A percentile compares a stretch with the other conserved stretches of the same genome.
These are phyloP conservation scores for Colletotrichum lupini DNA, from an alignment of 2,329 filamentous ascomycete species.

Conservation along the genomic window DNA sequence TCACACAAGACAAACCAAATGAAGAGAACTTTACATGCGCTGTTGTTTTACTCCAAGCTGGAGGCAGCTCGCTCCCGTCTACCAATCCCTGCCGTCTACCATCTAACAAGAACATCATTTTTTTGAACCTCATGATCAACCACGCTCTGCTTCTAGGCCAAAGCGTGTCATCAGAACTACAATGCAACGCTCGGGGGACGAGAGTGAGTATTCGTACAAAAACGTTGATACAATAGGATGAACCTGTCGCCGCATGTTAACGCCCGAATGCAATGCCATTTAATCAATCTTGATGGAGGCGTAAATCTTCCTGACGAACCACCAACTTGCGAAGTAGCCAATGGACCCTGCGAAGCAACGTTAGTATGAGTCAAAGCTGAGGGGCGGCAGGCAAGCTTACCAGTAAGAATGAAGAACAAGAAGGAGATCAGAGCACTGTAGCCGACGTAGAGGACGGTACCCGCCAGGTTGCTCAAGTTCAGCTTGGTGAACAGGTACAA, in stretches of 20 bases:
- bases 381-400: slow-evolving; percentile 66
- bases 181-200: neutral
- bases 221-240: slow-evolving; percentile 24
- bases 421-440: slow-evolving; percentile 92
- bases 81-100: slow-evolving; percentile 21
- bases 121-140: slow-evolving; percentile 2
- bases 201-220: slow-evolving; percentile 16
- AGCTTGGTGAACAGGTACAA: slow-evolving; percentile 92
- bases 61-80: slow-evolving; percentile 6
- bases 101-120: neutral
- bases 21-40: neutral
- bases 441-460: slow-evolving; percentile 90
- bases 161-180: neutral
- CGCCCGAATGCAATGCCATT: slow-evolving; percentile 28
- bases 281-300: slow-evolving; percentile 98
- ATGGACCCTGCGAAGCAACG: slow-evolving; percentile 76
- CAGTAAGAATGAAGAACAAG: slow-evolving; percentile 92
- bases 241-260: slow-evolving; percentile 2
- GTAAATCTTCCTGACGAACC: slow-evolving; percentile 95
- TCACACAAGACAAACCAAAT: neutral
- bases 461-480: slow-evolving; percentile 84
- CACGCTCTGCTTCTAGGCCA: neutral
- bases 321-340: slow-evolving; percentile 94
- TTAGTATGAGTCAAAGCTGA: neutral
- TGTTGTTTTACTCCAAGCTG: neutral